Evolutionary conservation across 176 grass and related monocot species (phyloP).

Genomic region (Oropetium thomaeum): DNA sequence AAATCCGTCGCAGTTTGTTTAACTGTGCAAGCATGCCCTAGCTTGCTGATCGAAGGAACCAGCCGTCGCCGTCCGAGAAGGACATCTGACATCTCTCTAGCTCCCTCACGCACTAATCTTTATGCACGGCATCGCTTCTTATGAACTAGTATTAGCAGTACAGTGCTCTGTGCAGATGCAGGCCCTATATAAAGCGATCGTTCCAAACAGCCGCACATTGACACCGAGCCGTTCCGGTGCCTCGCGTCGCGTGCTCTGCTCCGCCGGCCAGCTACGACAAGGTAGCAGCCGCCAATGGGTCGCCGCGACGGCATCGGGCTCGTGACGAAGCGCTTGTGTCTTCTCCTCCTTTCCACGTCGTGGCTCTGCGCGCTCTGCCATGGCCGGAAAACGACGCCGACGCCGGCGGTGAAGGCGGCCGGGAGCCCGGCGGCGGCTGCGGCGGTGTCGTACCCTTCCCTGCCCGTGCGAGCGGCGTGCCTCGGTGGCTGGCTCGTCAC

Average conservation of each 20-base stretch:
- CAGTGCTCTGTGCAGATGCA: no score
- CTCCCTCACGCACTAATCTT: constrained; percentile 10
- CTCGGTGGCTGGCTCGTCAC: constrained; percentile 75
- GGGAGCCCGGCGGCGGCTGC: not conserved
- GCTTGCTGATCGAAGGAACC: not conserved
- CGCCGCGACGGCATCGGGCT: not conserved
- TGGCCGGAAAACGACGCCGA: not conserved
- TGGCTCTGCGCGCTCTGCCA: not conserved
- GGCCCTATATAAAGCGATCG: not conserved
- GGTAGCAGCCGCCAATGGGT: not conserved
- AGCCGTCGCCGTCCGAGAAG: constrained; percentile 16
- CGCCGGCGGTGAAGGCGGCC: not conserved
- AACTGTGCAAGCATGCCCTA: constrained; percentile 3
- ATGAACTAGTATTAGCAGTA: no score
- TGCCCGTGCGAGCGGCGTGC: constrained; percentile 35
- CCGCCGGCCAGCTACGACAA: not conserved
- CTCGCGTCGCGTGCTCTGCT: not conserved
- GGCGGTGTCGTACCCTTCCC: not conserved
- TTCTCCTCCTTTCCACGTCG: not conserved
- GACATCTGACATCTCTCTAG: not conserved
- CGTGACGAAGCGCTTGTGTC: not conserved
- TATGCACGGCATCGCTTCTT: no score
- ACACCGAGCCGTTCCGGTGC: not conserved
- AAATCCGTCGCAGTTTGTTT: not conserved
- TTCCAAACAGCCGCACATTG: not conserved